Evolutionary conservation across 148 eudicot genomes (phyloP).

Genomic region (Tetragonia tetragonoides): DNA sequence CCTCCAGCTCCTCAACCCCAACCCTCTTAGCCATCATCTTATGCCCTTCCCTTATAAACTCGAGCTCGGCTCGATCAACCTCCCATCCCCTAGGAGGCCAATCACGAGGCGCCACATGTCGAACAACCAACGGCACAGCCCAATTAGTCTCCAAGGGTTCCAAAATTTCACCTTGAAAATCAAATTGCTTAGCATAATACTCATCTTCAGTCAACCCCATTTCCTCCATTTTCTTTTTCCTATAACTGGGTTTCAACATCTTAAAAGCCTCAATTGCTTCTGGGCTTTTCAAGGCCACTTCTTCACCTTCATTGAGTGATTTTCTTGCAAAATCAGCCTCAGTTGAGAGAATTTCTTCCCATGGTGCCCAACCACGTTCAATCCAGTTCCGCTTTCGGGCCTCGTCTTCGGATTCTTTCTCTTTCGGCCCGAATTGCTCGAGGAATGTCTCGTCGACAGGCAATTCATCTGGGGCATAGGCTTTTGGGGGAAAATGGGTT

Average conservation of each 20-base stretch:
- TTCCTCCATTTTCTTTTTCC: slow-evolving; percentile 67
- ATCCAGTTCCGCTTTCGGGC: slow-evolving; percentile 89
- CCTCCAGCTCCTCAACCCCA: slow-evolving; percentile 52
- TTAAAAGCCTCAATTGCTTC: slow-evolving; percentile 85
- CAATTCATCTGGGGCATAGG: slow-evolving; percentile 64
- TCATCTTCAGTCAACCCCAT: slow-evolving; percentile 88
- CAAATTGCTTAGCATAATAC: slow-evolving; percentile 75
- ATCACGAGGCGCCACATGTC: slow-evolving; percentile 84
- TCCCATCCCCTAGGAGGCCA: slow-evolving; percentile 98
- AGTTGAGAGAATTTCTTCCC: slow-evolving; percentile 89
- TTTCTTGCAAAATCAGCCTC: slow-evolving; percentile 80
- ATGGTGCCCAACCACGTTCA: slow-evolving; percentile 94
- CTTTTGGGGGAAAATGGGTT: slow-evolving; percentile 14
- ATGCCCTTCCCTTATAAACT: slow-evolving; percentile 85
- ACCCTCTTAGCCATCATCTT: slow-evolving; percentile 64
- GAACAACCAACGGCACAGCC: slow-evolving; percentile 77
- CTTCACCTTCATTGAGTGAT: slow-evolving; percentile 85
- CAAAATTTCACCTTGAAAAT: slow-evolving; percentile 69
- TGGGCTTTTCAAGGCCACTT: slow-evolving; percentile 63
- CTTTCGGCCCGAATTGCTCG: slow-evolving; percentile 59
- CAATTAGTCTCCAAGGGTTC: slow-evolving; percentile 67
- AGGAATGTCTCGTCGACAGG: slow-evolving; percentile 86
- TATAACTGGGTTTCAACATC: slow-evolving; percentile 80
- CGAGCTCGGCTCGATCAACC: slow-evolving; percentile 79
- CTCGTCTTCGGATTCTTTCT: slow-evolving; percentile 63